phyloP scores from a whole-genome alignment of 306 rosid genomes.

The Malus domestica region DNA sequence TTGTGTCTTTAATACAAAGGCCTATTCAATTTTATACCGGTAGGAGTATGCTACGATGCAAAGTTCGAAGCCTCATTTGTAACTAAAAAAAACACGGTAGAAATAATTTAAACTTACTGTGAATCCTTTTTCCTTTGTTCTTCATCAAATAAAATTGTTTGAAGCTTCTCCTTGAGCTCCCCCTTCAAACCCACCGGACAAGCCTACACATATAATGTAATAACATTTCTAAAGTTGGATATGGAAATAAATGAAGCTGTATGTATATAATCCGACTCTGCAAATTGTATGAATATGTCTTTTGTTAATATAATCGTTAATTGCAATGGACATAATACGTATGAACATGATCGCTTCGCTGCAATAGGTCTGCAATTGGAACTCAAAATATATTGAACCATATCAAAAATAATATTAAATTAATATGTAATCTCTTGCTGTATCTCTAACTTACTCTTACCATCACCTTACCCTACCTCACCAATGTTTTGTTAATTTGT shows the following conservation, averaged over 20 bases:
- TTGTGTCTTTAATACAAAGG: conserved; percentile 9
- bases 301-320: neutral
- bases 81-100: neutral
- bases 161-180: conserved; percentile 58
- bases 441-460: neutral
- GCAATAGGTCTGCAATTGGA: neutral
- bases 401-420: neutral
- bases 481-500: neutral
- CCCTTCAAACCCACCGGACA: conserved; percentile 51
- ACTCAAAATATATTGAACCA: neutral
- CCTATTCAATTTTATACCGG: neutral
- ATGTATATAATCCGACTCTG: neutral
- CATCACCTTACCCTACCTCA: neutral
- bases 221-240: neutral
- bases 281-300: neutral
- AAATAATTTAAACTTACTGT: conserved; percentile 34
- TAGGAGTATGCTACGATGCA: neutral
- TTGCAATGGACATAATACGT: neutral
- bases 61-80: neutral
- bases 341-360: too few relatives aligned
- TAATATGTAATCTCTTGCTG: neutral
- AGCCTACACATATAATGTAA: conserved; percentile 19
- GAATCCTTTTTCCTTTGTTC: conserved; percentile 55
- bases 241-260: neutral
- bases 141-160: conserved; percentile 58